These are phyloP conservation scores for Annona cherimola DNA, from an alignment of 164 flowering plant species.

Conservation along the genomic window DNA sequence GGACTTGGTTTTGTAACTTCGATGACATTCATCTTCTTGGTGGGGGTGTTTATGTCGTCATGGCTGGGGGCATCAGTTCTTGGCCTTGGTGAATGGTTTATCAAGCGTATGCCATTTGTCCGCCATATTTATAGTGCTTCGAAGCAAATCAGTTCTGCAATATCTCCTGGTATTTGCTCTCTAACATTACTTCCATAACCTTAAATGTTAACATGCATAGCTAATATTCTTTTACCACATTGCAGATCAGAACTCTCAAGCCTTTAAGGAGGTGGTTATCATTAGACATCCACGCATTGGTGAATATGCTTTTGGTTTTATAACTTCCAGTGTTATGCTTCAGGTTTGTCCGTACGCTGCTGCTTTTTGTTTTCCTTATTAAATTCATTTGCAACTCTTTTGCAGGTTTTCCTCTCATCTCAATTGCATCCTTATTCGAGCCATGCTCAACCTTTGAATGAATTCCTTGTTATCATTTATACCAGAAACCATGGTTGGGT, in stretches of 20 bases:
- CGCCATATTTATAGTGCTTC: conserved; percentile 46
- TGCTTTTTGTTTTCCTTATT: no score
- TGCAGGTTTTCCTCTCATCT: no score
- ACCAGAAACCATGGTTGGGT: no score
- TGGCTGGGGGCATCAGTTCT: conserved; percentile 55
- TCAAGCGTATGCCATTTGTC: conserved; percentile 46
- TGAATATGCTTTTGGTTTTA: conserved; percentile 90
- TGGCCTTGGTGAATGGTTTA: conserved; percentile 49
- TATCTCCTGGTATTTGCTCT: conserved; percentile 37
- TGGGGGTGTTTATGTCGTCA: conserved; percentile 53
- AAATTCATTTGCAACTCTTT: no score
- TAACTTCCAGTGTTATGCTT: conserved; percentile 63
- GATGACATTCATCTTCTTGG: conserved; percentile 43
- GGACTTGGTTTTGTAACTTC: conserved; percentile 59
- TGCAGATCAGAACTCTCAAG: conserved; percentile 84
- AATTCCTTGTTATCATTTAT: no score
- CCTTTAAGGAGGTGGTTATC: conserved; percentile 88
- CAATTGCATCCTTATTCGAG: no score
- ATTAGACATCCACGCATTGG: conserved; percentile 88
- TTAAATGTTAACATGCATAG: background rate
- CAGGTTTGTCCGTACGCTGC: conserved; percentile 31
- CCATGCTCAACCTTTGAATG: no score
- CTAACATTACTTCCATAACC: background rate
- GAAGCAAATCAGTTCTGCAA: conserved; percentile 54
- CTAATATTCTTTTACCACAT: background rate